Percentiles rank a stretch among this genome's conserved stretches.
Conservation (phyloP, 495 filamentous ascomycete species). For the Penicillium herquei region DNA sequence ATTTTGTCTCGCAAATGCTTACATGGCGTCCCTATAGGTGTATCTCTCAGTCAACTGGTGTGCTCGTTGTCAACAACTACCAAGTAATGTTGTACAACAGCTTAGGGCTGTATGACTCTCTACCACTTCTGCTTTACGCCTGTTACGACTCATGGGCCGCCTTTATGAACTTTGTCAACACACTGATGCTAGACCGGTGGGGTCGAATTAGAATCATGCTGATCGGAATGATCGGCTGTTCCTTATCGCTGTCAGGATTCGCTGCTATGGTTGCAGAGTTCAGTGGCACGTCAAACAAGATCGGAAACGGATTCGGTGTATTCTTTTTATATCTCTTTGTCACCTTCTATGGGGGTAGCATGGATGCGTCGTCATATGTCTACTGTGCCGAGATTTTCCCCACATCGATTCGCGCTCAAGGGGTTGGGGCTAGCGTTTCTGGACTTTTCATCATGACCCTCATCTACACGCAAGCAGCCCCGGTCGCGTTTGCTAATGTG, state of each 20-base stretch:
- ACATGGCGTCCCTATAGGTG: too few species aligned
- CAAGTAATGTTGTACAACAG: not conserved
- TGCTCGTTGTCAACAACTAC: not conserved
- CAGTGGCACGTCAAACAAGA: slow-evolving; percentile 42
- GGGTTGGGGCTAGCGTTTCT: slow-evolving; percentile 46
- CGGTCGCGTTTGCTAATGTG: slow-evolving; percentile 42
- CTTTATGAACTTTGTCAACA: not conserved
- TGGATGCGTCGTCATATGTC: not conserved
- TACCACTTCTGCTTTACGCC: not conserved
- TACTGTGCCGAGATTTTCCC: slow-evolving; percentile 54
- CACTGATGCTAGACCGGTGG: not conserved
- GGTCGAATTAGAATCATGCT: not conserved
- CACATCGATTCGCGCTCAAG: slow-evolving; percentile 46
- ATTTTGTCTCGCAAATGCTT: too few species aligned
- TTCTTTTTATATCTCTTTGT: slow-evolving; percentile 44
- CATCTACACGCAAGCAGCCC: slow-evolving; percentile 40
- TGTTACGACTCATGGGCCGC: not conserved
- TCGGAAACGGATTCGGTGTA: slow-evolving; percentile 44
- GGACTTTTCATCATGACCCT: slow-evolving; percentile 43
- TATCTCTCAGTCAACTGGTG: too few species aligned
- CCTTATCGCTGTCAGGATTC: slow-evolving; percentile 37
- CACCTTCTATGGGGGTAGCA: not conserved
- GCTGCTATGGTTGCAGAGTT: slow-evolving; percentile 43
- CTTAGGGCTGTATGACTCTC: not conserved
- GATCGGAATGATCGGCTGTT: slow-evolving; percentile 13